Conservation (phyloP, 257 asterid genomes). For the Gentiana dahurica region DNA sequence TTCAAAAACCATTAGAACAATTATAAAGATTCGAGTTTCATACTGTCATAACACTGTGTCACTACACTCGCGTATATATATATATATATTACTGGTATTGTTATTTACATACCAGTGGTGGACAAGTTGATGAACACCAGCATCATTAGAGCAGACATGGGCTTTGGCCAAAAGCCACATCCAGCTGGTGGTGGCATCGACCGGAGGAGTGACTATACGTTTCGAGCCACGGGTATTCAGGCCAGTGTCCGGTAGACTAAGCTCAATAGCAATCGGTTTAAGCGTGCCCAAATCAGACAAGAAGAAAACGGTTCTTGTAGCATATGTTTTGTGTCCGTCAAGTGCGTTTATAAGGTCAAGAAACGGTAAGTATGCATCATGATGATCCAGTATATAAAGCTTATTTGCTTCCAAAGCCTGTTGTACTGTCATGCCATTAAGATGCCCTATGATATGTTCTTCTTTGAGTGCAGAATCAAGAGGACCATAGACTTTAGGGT, state of each 20-base stretch:
- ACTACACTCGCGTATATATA: neutral
- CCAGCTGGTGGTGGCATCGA: constrained; percentile 72
- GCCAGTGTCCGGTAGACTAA: constrained; percentile 53
- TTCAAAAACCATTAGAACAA: neutral
- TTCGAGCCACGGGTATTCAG: constrained; percentile 35
- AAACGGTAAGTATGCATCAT: constrained; percentile 78
- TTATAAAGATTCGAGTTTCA: too few species aligned
- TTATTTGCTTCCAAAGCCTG: constrained; percentile 75
- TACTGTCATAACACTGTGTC: too few species aligned
- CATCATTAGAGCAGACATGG: constrained; percentile 90
- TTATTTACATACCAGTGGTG: constrained; percentile 67
- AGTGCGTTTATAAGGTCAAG: constrained; percentile 70
- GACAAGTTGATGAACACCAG: constrained; percentile 97
- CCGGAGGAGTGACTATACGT: constrained; percentile 67
- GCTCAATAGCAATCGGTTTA: constrained; percentile 86
- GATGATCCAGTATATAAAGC: constrained; percentile 73
- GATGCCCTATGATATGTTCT: constrained; percentile 64
- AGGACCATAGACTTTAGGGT: constrained; percentile 66
- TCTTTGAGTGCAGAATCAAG: constrained; percentile 78
- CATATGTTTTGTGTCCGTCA: constrained; percentile 83
- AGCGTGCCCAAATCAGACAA: constrained; percentile 66
- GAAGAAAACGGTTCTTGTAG: constrained; percentile 72
- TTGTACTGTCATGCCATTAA: constrained; percentile 83
- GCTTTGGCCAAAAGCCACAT: constrained; percentile 88
- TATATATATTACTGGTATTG: too few species aligned